phyloP scores from a whole-genome alignment of 352 stramenopile species.

The Phytophthora nicotianae region DNA sequence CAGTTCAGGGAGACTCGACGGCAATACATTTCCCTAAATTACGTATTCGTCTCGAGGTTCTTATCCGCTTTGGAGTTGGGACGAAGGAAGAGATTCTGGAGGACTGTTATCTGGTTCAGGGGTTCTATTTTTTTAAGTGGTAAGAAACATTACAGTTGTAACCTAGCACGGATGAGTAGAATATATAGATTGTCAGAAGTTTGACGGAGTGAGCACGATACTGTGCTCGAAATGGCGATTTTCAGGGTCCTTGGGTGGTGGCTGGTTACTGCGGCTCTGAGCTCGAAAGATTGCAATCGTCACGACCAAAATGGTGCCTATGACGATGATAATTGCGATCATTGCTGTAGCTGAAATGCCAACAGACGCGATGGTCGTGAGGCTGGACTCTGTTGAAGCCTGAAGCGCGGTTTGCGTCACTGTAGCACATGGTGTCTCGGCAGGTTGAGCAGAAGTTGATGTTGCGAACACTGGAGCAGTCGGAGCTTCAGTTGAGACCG shows the following conservation, averaged over 20 bases:
- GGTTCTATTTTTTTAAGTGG: slow-evolving; percentile 22
- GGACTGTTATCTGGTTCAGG: slow-evolving; percentile 12
- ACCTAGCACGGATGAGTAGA: neutral
- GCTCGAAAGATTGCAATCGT: slow-evolving; percentile 19
- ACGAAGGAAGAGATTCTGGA: too few species aligned
- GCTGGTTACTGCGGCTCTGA: slow-evolving; percentile 1
- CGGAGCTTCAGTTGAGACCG: neutral
- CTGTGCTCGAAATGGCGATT: slow-evolving; percentile 19
- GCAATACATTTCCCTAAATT: neutral
- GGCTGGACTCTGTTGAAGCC: slow-evolving; percentile 11
- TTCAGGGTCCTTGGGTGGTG: neutral
- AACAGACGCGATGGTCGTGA: slow-evolving; percentile 13
- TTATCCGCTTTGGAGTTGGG: slow-evolving; percentile 13
- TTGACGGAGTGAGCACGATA: slow-evolving; percentile 33
- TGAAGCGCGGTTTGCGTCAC: slow-evolving; percentile 9
- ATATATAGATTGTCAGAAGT: slow-evolving; percentile 12
- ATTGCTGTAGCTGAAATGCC: slow-evolving; percentile 25
- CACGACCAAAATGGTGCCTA: slow-evolving; percentile 24
- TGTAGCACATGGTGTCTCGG: neutral
- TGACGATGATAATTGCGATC: slow-evolving; percentile 24
- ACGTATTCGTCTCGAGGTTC: slow-evolving; percentile 22
- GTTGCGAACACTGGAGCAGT: neutral
- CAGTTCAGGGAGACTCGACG: neutral
- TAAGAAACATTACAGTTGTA: too few species aligned
- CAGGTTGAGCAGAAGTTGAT: neutral